These are phyloP conservation scores for Scenedesmus sp. DNA, from an alignment of 163 green algal genomes.

Conservation along the genomic window DNA sequence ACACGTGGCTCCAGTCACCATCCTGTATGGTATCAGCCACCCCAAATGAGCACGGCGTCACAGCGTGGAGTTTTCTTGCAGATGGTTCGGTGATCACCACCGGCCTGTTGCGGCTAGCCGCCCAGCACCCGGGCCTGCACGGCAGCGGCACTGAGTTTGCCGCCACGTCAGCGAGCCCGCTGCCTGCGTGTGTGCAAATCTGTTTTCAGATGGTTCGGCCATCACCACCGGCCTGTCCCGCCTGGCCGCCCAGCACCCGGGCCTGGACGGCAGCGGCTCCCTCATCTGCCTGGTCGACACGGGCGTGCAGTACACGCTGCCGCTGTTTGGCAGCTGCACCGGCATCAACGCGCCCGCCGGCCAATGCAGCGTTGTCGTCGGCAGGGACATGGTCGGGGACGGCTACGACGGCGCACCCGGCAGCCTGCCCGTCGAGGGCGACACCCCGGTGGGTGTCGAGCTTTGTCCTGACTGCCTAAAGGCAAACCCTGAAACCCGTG, in stretches of 20 bases:
- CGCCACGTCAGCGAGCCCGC: too few species aligned
- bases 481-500: too few species aligned
- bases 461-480: not conserved
- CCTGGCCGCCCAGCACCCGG: not conserved
- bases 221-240: not conserved
- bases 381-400: constrained; percentile 9
- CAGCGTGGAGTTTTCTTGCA: too few species aligned
- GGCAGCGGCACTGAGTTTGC: too few species aligned
- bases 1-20: not conserved
- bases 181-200: too few species aligned
- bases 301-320: constrained; percentile 11
- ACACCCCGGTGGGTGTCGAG: constrained; percentile 13
- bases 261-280: not conserved
- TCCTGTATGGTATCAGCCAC: not conserved
- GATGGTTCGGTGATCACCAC: not conserved
- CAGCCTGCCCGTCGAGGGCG: not conserved
- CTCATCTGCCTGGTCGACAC: constrained; percentile 34
- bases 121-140: not conserved
- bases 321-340: constrained; percentile 16
- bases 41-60: too few species aligned
- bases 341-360: not conserved
- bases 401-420: not conserved
- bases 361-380: constrained; percentile 1
- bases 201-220: not conserved
- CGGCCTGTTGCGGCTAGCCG: not conserved